phyloP scores from a whole-genome alignment of 2,329 filamentous ascomycete species.

The Aspergillus clavatus region DNA sequence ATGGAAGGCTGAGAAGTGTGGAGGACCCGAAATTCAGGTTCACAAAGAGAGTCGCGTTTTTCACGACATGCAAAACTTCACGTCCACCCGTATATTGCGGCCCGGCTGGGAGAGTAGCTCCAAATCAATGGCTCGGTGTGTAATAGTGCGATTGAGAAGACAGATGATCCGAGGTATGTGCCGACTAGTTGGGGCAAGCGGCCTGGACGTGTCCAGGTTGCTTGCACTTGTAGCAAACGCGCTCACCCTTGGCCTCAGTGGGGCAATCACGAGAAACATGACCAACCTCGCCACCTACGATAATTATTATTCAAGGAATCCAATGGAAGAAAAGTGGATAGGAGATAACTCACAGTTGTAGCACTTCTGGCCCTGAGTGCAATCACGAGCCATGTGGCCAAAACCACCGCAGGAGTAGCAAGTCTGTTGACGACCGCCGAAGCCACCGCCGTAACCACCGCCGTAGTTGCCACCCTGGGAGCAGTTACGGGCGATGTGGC shows the following conservation, averaged over 20 bases:
- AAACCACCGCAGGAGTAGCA: conserved; percentile 98
- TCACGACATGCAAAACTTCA: conserved; percentile 22
- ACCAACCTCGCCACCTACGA: conserved; percentile 72
- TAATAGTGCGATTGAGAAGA: conserved; percentile 22
- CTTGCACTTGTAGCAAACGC: conserved; percentile 97
- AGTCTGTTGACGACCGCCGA: conserved; percentile 64
- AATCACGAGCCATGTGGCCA: conserved; percentile 97
- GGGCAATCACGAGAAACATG: conserved; percentile 96
- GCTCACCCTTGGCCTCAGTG: conserved; percentile 83
- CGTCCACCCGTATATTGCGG: conserved; percentile 22
- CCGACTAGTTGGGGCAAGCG: conserved; percentile 74
- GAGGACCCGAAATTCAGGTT: conserved; percentile 16
- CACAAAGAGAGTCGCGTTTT: conserved; percentile 17
- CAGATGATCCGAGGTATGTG: conserved; percentile 18
- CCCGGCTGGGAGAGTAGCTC: conserved; percentile 9
- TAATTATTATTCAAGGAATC: conserved; percentile 4
- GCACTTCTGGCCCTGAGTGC: conserved; percentile 98
- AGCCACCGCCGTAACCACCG: conserved; percentile 47
- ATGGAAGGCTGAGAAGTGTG: conserved; percentile 17
- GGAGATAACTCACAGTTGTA: conserved; percentile 75
- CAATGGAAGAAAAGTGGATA: not conserved
- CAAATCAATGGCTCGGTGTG: conserved; percentile 14
- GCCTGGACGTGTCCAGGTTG: conserved; percentile 87
- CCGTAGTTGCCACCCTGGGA: conserved; percentile 49
- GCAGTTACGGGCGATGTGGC: conserved; percentile 79